phyloP scores from a whole-genome alignment of 2,329 filamentous ascomycete species.

The Elsinoe batatas region DNA sequence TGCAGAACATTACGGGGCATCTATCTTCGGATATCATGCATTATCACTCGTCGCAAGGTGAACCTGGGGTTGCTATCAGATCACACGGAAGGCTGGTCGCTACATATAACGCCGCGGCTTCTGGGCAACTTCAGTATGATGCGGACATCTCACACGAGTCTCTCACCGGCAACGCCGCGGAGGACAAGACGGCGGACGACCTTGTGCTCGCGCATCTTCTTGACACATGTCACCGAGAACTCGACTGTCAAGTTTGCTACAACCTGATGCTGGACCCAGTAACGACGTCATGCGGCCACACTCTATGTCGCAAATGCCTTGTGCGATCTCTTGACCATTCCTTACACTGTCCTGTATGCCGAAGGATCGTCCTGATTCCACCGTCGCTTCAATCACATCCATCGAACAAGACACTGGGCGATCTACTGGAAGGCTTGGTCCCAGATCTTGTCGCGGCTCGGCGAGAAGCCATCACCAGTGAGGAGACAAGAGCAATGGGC shows the following conservation, averaged over 20 bases:
- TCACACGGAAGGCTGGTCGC: slow-evolving; percentile 53
- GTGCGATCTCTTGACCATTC: slow-evolving; percentile 68
- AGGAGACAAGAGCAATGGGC: slow-evolving; percentile 46
- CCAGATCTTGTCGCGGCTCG: slow-evolving; percentile 53
- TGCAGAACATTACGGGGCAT: slow-evolving; percentile 15
- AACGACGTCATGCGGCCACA: slow-evolving; percentile 81
- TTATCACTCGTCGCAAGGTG: slow-evolving; percentile 29
- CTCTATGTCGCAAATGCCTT: slow-evolving; percentile 74
- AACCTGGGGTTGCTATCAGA: slow-evolving; percentile 32
- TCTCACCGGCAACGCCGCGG: slow-evolving; percentile 29
- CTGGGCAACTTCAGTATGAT: slow-evolving; percentile 49
- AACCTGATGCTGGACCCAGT: slow-evolving; percentile 69
- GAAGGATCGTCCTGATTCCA: slow-evolving; percentile 50
- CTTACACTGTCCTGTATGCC: slow-evolving; percentile 69
- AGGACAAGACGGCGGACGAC: slow-evolving; percentile 36
- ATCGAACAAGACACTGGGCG: slow-evolving; percentile 53
- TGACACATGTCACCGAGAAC: slow-evolving; percentile 54
- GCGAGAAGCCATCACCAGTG: slow-evolving; percentile 44
- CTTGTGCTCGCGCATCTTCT: slow-evolving; percentile 49
- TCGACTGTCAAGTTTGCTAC: slow-evolving; percentile 87
- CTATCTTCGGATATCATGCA: slow-evolving; percentile 34
- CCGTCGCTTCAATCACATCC: slow-evolving; percentile 41
- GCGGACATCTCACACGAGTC: slow-evolving; percentile 45
- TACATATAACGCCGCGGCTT: slow-evolving; percentile 55
- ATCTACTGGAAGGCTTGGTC: slow-evolving; percentile 60